phyloP scores from a whole-genome alignment of 108 stramenopile species.

The Skeletonema costatum region DNA sequence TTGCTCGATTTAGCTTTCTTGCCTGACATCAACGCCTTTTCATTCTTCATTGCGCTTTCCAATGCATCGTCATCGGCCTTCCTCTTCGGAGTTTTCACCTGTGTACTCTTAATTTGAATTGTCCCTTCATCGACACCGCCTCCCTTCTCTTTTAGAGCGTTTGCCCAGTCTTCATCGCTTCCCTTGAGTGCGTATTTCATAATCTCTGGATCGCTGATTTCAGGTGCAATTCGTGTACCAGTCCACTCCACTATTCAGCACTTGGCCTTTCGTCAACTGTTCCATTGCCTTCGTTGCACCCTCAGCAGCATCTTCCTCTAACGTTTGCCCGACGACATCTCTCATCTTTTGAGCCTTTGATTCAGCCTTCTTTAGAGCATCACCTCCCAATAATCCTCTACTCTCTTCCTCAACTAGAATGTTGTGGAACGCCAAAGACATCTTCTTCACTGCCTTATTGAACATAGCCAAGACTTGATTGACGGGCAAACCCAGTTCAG shows the following conservation, averaged over 20 bases:
- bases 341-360: constrained; percentile 54
- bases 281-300: constrained; percentile 72
- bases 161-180: constrained; percentile 80
- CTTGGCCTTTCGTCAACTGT: constrained; percentile 32
- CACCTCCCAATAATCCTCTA: constrained; percentile 62
- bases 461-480: constrained; percentile 96
- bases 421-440: constrained; percentile 77
- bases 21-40: constrained; percentile 18
- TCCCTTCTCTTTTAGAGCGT: constrained; percentile 71
- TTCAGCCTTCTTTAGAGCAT: constrained; percentile 62
- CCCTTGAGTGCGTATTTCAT: constrained; percentile 89
- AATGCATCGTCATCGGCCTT: constrained; percentile 29
- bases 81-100: constrained; percentile 31
- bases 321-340: constrained; percentile 69
- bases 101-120: constrained; percentile 37
- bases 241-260: constrained; percentile 39
- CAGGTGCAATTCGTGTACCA: constrained; percentile 49
- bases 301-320: constrained; percentile 84
- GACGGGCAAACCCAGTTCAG: constrained; percentile 86
- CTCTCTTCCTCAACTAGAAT: constrained; percentile 82
- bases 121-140: constrained; percentile 16
- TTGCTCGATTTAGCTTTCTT: constrained; percentile 12
- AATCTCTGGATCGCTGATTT: constrained; percentile 74
- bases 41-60: constrained; percentile 46
- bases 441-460: constrained; percentile 94